Evolutionary conservation across 805 yeast genomes (phyloP), one percentile per base, ranked within the genome.

Genomic region (Zygosaccharomyces lentus): DNA sequence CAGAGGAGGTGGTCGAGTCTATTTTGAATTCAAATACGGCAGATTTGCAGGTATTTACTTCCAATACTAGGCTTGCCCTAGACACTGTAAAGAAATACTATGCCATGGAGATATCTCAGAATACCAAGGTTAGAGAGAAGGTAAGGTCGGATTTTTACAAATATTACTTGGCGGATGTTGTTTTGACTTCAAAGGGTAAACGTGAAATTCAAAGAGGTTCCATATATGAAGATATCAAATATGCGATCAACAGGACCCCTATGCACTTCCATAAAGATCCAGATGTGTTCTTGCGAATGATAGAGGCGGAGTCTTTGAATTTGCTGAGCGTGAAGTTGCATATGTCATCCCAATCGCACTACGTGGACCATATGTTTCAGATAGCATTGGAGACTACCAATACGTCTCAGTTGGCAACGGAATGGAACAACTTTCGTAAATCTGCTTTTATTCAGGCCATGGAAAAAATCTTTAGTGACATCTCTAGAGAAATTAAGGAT

Each of bases 221-320:
- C 44, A 84, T 89, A 2, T 90, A 82, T 58, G 88, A 86, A 48
- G 96, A 88, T 59, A 82, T 93, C 69, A 93, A 93, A 62, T 93
- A 93, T 66, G 95, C 96, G 17, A 76, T 80, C 46, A 86, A 88
- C 66, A 77, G 93, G 61, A 74, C 86, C 2, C 82, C 90, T 12
- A 75, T 76, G n/a, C 88, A 88, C 47, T 78, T 93, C 58, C 75
- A 78, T 6, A 71, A 71, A 31, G 74, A 79, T 46, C 98, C 99
- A 1, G 96, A 88, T 56, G 69, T 84, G 34, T 87, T 85, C 55
- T 71, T 93, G 58, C 78, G 95, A 58, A 93, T 93, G 96, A 68
- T 90, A 41, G 90, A 85, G 59, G 99, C 98, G 2, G 99, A 93
- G 63, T 66, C 80, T 5, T 74, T 79, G 52, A 95, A 95, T 26